Evolutionary conservation across 495 filamentous ascomycete species (phyloP).

Genomic region (Filosporella fistucella): DNA sequence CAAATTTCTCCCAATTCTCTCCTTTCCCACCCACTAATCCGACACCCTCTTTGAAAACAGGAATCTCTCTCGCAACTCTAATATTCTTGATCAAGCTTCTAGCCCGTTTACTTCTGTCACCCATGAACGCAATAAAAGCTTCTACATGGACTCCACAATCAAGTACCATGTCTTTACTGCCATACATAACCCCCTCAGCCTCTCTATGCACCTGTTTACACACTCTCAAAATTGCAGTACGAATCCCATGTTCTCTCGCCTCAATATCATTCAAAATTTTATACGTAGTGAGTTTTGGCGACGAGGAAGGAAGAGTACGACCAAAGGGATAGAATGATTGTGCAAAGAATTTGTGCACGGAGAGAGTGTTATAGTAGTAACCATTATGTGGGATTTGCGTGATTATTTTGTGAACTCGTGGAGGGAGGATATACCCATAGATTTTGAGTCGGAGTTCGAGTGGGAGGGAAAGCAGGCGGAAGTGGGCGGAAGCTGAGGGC

Average conservation of each 20-base stretch:
- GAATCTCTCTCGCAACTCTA: conserved; percentile 15
- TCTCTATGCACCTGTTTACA: conserved; percentile 41
- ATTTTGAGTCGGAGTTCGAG: conserved; percentile 25
- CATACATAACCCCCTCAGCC: conserved; percentile 44
- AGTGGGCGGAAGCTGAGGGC: too few species aligned
- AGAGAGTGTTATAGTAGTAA: conserved; percentile 13
- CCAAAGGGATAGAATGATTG: conserved; percentile 17
- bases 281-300: conserved; percentile 14
- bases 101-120: conserved; percentile 6
- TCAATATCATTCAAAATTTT: conserved; percentile 14
- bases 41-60: background rate
- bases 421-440: conserved; percentile 22
- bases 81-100: conserved; percentile 8
- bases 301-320: background rate
- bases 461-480: conserved; percentile 23
- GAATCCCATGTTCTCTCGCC: too few species aligned
- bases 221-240: conserved; percentile 32
- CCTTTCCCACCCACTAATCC: background rate
- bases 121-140: conserved; percentile 43
- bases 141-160: conserved; percentile 48
- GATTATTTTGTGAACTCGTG: conserved; percentile 17
- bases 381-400: conserved; percentile 20
- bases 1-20: background rate
- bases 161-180: conserved; percentile 33
- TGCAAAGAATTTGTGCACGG: conserved; percentile 7